Evolutionary conservation across 2,329 filamentous ascomycete genomes (phyloP).

Genomic region (Claviceps monticola): DNA sequence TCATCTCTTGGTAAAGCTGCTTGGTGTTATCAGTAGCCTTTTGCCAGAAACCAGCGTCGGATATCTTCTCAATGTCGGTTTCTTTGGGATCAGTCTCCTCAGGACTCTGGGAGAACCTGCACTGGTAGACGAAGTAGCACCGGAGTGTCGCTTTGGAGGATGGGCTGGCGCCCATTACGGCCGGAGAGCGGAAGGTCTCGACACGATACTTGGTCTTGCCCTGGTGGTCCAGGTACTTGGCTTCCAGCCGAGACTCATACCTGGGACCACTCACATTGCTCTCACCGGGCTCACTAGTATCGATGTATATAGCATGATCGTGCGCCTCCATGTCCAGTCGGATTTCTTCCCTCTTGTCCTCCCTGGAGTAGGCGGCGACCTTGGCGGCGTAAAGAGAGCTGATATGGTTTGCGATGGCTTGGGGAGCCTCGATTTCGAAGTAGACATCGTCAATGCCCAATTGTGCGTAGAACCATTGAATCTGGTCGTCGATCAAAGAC

Average conservation of each 20-base stretch:
- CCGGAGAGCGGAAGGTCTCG: slow-evolving; percentile 91
- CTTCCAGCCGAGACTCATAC: slow-evolving; percentile 87
- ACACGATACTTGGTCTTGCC: slow-evolving; percentile 71
- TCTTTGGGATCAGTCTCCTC: slow-evolving; percentile 62
- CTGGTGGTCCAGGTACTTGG: slow-evolving; percentile 83
- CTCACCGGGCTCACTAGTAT: slow-evolving; percentile 83
- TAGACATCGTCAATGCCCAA: slow-evolving; percentile 98
- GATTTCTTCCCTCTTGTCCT: slow-evolving; percentile 91
- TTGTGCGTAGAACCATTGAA: slow-evolving; percentile 94
- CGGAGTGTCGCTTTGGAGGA: slow-evolving; percentile 70
- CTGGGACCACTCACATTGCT: slow-evolving; percentile 65
- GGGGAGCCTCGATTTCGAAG: slow-evolving; percentile 78
- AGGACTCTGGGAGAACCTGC: slow-evolving; percentile 65
- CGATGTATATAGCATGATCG: slow-evolving; percentile 96
- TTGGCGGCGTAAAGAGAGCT: slow-evolving; percentile 95
- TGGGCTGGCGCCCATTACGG: slow-evolving; percentile 53
- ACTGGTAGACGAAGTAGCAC: slow-evolving; percentile 98
- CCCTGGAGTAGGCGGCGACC: slow-evolving; percentile 80
- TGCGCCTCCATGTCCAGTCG: slow-evolving; percentile 86
- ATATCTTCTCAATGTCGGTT: slow-evolving; percentile 80
- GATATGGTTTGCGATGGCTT: slow-evolving; percentile 85
- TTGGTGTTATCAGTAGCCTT: slow-evolving; percentile 96
- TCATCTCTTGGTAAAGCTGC: slow-evolving; percentile 88
- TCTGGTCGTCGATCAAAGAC: slow-evolving; percentile 71
- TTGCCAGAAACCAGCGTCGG: slow-evolving; percentile 84